Evolutionary conservation across 2,329 filamentous ascomycete species (phyloP).

Genomic region (Rutstroemia sp.): DNA sequence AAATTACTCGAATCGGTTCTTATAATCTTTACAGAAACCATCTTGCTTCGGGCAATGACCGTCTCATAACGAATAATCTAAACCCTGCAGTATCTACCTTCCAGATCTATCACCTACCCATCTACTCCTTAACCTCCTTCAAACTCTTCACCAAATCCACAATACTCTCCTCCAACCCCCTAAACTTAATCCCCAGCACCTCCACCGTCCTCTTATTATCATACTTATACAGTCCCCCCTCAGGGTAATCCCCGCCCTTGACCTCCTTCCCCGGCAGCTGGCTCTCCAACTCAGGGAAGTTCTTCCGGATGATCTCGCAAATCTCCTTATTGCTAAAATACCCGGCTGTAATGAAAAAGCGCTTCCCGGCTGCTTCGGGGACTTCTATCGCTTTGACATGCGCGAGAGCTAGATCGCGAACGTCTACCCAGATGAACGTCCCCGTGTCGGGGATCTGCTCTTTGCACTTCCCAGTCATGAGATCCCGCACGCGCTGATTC

Average conservation of each 20-base stretch:
- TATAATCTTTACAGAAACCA: no score
- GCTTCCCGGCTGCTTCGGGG: conserved; percentile 48
- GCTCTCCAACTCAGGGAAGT: conserved; percentile 45
- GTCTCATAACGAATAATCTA: no score
- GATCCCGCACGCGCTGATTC: conserved; percentile 57
- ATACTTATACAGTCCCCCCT: conserved; percentile 42
- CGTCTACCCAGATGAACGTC: conserved; percentile 52
- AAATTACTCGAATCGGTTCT: no score
- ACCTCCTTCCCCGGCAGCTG: conserved; percentile 38
- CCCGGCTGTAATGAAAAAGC: conserved; percentile 56
- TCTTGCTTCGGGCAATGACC: no score
- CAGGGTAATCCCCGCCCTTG: conserved; percentile 29
- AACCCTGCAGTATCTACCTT: no score
- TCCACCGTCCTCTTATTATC: conserved; percentile 48
- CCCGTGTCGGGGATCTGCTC: conserved; percentile 49
- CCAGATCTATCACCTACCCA: no score
- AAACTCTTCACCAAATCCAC: conserved; percentile 47
- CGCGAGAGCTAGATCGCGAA: conserved; percentile 53
- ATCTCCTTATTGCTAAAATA: conserved; percentile 55
- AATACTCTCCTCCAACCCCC: conserved; percentile 48
- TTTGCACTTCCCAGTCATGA: conserved; percentile 56
- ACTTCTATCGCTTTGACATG: conserved; percentile 54
- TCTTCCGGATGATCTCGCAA: conserved; percentile 45
- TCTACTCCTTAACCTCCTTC: conserved; percentile 14
- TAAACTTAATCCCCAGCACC: conserved; percentile 54